phyloP scores from a whole-genome alignment of 78 protist genomes.

The Salpingoeca rosetta region DNA sequence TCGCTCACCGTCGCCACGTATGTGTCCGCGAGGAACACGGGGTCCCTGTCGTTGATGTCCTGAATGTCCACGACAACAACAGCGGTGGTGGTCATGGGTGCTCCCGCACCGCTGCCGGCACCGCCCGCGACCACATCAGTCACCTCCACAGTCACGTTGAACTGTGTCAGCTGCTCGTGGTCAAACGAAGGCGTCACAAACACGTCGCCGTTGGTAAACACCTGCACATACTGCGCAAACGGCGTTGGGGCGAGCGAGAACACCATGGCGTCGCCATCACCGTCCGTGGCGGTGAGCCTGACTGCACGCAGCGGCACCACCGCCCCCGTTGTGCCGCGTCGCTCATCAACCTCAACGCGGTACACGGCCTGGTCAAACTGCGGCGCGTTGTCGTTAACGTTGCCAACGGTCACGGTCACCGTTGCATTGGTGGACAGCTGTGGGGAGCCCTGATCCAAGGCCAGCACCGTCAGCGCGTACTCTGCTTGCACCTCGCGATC shows the following conservation, averaged over 20 bases:
- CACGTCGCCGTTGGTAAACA: no score
- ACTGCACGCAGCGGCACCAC: no score
- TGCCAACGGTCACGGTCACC: background rate
- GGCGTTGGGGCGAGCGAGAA: no score
- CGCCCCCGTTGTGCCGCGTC: no score
- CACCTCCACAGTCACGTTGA: no score
- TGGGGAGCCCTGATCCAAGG: background rate
- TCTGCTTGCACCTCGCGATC: background rate
- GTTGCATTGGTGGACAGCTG: background rate
- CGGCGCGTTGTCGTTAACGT: background rate
- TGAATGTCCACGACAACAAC: background rate
- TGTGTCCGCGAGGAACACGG: background rate
- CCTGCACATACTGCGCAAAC: no score
- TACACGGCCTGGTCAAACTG: no score
- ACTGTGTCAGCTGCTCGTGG: no score
- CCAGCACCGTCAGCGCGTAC: background rate
- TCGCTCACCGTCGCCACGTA: background rate
- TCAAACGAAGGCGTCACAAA: no score
- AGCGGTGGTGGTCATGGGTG: background rate
- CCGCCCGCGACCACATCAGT: background rate
- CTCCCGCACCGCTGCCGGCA: background rate
- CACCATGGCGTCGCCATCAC: no score
- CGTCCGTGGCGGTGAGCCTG: no score
- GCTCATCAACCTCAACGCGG: no score
- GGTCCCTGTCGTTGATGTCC: background rate